These are phyloP conservation scores for Sporothrix protearum DNA, from an alignment of 2,329 filamentous ascomycete species.

Conservation along the genomic window DNA sequence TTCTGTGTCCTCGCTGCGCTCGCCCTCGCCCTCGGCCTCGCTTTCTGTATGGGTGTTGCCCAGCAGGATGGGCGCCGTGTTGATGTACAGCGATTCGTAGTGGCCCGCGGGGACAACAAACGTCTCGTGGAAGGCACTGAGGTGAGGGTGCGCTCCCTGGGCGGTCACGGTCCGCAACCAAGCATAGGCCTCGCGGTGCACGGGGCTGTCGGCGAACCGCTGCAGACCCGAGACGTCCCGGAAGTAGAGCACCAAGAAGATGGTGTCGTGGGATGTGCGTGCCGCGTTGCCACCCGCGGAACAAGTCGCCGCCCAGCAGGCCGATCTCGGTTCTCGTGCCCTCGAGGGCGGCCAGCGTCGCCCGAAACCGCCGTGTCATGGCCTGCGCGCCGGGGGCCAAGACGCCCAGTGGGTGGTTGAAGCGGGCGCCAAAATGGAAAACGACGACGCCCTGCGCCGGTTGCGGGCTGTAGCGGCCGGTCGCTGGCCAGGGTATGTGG, in stretches of 20 bases:
- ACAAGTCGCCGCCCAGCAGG: conserved; percentile 44
- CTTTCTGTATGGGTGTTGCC: conserved; percentile 7
- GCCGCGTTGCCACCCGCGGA: conserved; percentile 33
- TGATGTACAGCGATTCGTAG: conserved; percentile 29
- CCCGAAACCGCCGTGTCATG: conserved; percentile 39
- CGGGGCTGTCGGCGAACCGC: conserved; percentile 24
- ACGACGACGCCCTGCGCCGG: conserved; percentile 30
- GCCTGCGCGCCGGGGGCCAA: conserved; percentile 45
- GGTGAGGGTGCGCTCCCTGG: conserved; percentile 14
- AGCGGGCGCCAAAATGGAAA: conserved; percentile 45
- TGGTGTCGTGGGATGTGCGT: conserved; percentile 26
- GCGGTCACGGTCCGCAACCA: conserved; percentile 20
- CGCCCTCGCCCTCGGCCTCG: too few species aligned
- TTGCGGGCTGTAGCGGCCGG: not conserved
- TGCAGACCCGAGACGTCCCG: conserved; percentile 26
- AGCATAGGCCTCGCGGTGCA: conserved; percentile 22
- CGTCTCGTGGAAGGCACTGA: conserved; percentile 30
- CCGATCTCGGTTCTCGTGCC: conserved; percentile 39
- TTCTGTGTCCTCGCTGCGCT: not conserved
- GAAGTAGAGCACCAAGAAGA: conserved; percentile 30
- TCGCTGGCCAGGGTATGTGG: conserved; percentile 32
- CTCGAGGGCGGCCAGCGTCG: conserved; percentile 38
- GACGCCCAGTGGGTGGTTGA: conserved; percentile 49
- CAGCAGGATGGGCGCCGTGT: conserved; percentile 26
- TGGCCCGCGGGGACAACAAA: conserved; percentile 26